Base-by-base conservation (phyloP, 2,329 filamentous ascomycete genomes). In the Aspergillus floridensis region DNA sequence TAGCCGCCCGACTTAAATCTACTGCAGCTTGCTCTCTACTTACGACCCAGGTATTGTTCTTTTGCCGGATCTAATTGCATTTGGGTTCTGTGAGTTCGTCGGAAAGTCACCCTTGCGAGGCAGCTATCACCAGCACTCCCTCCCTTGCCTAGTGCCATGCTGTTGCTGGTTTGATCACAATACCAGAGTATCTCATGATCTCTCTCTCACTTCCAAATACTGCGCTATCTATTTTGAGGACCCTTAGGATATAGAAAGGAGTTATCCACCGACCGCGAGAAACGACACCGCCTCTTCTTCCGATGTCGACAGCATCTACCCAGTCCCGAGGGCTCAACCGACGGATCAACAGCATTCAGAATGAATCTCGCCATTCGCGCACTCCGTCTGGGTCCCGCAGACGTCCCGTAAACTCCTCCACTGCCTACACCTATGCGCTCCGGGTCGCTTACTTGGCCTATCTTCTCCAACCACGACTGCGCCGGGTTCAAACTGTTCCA, bases 371-470 rank as follows among this genome's bases (percentile, higher is more conserved):
- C 52, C 74, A 74, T 63, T 77, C 77, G 56, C 75, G 77, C 64
- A 78, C 74, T 63, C 72, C 73, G 49, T 81, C 80, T 38, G 64
- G 72, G 59, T 72, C 72, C 52, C 76, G 77, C 57, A 75, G 75
- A 57, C 77, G 77, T 53, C 74, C 76, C 16, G 70, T 82, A 61
- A 77, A 69, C 65, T 71, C 81, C 74, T 90, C 96, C 68, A 92
- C 97, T 77, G 93, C 92, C 72, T 96, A 96, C 79, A 90, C 88
- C 64, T 96, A 92, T 78, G 92, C 93, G 68, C 86, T 99, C 57
- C 90, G 95, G 63, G 88, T 91, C 66, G 93, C 93, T 67, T 97
- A 92, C 77, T 89, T 99, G 59, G 85, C 93, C 76, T 96, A 99
- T 76, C 87, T 98, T 49, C 84, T 99, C 55, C 92, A 96, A 74